These are phyloP conservation scores for Mycena crocata DNA, from an alignment of 768 basidiomycete species.

Conservation along the genomic window DNA sequence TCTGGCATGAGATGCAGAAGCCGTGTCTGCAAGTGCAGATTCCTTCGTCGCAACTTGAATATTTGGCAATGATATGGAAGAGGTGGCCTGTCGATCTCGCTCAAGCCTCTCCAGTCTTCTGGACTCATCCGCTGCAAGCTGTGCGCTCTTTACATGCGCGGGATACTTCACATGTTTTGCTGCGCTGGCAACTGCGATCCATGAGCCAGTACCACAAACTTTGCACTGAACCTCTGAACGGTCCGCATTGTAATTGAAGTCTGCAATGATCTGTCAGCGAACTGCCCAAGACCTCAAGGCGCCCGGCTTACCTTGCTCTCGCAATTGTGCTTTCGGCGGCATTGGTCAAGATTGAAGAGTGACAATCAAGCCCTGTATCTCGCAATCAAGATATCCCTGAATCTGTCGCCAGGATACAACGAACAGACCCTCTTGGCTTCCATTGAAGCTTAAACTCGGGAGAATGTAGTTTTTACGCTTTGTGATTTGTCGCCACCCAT, in stretches of 20 bases:
- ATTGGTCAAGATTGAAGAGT: background rate
- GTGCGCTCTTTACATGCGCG: background rate
- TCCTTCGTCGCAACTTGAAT: background rate
- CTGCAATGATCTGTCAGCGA: too few species aligned
- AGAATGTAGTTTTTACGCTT: background rate
- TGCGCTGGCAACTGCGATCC: background rate
- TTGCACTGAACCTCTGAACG: background rate
- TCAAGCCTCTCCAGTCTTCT: background rate
- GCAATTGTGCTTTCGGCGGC: background rate
- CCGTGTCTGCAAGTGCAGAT: background rate
- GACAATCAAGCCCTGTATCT: background rate
- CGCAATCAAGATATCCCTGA: background rate
- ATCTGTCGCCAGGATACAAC: background rate
- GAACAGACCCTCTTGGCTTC: constrained; percentile 1
- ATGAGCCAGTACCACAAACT: background rate
- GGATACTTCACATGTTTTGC: background rate
- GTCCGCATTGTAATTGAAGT: background rate
- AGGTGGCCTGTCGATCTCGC: background rate
- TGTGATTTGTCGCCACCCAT: background rate
- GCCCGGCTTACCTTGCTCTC: background rate
- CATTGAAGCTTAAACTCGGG: background rate
- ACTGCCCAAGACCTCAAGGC: background rate
- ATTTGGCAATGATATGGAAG: background rate
- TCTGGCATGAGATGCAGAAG: background rate
- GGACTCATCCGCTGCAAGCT: background rate